A percentile compares a stretch with the other conserved stretches of the same genome.
Conservation (phyloP, 2,329 filamentous ascomycete genomes). For the Incumbomyces lentus region DNA sequence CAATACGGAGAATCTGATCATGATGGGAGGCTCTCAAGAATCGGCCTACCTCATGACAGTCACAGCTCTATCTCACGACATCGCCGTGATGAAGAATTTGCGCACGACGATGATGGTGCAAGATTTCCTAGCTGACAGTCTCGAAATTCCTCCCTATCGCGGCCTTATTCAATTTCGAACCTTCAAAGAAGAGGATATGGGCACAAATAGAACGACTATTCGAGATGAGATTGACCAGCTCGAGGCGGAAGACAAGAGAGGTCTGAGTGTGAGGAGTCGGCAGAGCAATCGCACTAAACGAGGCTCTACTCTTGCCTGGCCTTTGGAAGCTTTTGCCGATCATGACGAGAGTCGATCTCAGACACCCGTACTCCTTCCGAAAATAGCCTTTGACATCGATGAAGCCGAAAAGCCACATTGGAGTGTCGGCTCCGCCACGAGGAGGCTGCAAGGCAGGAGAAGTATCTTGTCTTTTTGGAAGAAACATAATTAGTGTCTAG, state of each 20-base stretch:
- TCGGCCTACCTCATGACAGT: slow-evolving; percentile 71
- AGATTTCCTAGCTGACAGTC: slow-evolving; percentile 58
- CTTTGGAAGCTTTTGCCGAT: slow-evolving; percentile 10
- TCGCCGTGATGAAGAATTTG: slow-evolving; percentile 67
- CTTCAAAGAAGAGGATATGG: slow-evolving; percentile 61
- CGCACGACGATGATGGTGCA: slow-evolving; percentile 71
- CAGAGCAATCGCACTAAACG: slow-evolving; percentile 23
- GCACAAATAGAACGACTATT: slow-evolving; percentile 60
- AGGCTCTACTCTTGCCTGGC: slow-evolving; percentile 15
- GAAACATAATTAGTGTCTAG: background rate
- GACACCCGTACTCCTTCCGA: slow-evolving; percentile 13
- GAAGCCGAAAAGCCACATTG: slow-evolving; percentile 11
- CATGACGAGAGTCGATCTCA: slow-evolving; percentile 12
- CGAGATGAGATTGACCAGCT: slow-evolving; percentile 56
- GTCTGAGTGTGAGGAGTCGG: slow-evolving; percentile 31
- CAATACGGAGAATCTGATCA: slow-evolving; percentile 63
- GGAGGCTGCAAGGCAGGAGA: slow-evolving; percentile 18
- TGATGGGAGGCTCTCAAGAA: slow-evolving; percentile 65
- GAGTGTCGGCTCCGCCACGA: slow-evolving; percentile 9
- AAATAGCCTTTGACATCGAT: slow-evolving; percentile 8
- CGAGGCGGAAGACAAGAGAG: slow-evolving; percentile 31
- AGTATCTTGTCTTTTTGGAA: slow-evolving; percentile 21
- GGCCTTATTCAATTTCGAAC: slow-evolving; percentile 65
- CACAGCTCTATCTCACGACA: slow-evolving; percentile 55
- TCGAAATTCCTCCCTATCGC: slow-evolving; percentile 55